Evolutionary conservation across 352 stramenopile species (phyloP), one percentile per base, ranked within the genome.

Genomic region (Thalassiosira delicatula): DNA sequence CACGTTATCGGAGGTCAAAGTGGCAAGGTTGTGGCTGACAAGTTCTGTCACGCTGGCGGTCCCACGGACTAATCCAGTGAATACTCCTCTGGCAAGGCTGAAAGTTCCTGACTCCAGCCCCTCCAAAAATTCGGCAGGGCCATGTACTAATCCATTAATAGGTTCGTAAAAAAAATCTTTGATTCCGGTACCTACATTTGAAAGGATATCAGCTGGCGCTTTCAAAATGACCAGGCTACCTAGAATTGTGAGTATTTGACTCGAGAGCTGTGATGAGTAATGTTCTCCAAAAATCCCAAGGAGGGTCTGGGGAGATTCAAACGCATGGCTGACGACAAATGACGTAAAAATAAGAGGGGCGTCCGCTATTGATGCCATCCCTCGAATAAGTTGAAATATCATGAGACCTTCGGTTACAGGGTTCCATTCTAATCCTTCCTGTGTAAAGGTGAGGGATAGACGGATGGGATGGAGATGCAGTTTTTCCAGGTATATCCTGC

Each of bases 101-200:
- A 84, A 76, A 30, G 90, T 92, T 23, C 90, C 90, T 25, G 70
- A 69, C 69, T 94, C 90, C 0, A 94, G 63, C 23, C 90, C 88
- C 70, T 92, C 82, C 44, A 94, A 74, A 67, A 94, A 94, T 67
- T 92, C 74, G 3, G 70, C 77, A 32, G 90, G 90, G 5, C 67
- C 65, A n/a, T 86, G 65, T 8, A 85, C 78, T n/a, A 81, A 46
- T 19, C 67, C 78, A 77, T 85, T 76, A 5, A 98, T 92, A 19
- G 96, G 96, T 79, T 98, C 96, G 79, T 98, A 98, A 56, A 98
- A 97, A 74, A 98, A 98, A 74, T 98, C 95, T 53, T 95, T 91
- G 42, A 98, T 95, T 57, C 96, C 96, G 27, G 95, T 98, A 46
- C 96, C 96, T 78, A 98, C 95, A 75, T 98, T 97, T 29, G 97